Base-by-base conservation (phyloP, 371 early-diverging fungal genomes). In the Mortierella sp. region DNA sequence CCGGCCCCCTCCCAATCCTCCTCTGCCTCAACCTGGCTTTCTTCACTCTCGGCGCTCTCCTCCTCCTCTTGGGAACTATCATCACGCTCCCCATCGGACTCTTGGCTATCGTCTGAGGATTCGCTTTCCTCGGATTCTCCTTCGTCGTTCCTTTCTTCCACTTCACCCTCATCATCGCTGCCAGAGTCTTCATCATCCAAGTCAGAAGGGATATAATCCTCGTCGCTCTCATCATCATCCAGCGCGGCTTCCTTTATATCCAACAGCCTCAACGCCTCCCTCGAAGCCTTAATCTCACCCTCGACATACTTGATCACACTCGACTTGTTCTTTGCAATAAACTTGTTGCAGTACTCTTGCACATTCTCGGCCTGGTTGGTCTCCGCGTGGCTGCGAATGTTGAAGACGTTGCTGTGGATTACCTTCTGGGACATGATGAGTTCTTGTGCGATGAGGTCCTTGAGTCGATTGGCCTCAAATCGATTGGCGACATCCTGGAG, bases 341-440 rank as follows among this genome's bases (percentile, higher is more conserved):
- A 77, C 31, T 69, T 51, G 21, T 82, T 61, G 26, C 82, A 82
- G 19, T 75, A 34, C 16, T 71, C 59, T 26, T 50, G 44, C 13
- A 82, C 14, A 13, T 77, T 67, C 16, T 13, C 67, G 24, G 54
- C 74, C 19, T 64, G 64, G 50, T 48, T 48, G 14, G 5, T 19
- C 21, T 34, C 51, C 0, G 82, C 82, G 31, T 67, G 46, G 16
- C 21, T 37, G 5, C 72, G 69, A 26, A 82, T 46, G 8, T 46
- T 44, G 44, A 78, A 72, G 1, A 78, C 82, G 43, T 82, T 82
- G 53, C 64, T 59, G 51, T 78, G 76, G 16, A 72, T 46, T 26
- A 78, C 48, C 40, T 31, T 75, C 9, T 69, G 2, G 0, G 13
- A 46, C 0, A 28, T 28, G 11, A 78, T 51, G n/a, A 78, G 48